Evolutionary conservation across 257 asterid genomes (phyloP), one percentile per base, ranked within the genome.

Genomic region (Nicotiana attenuata): DNA sequence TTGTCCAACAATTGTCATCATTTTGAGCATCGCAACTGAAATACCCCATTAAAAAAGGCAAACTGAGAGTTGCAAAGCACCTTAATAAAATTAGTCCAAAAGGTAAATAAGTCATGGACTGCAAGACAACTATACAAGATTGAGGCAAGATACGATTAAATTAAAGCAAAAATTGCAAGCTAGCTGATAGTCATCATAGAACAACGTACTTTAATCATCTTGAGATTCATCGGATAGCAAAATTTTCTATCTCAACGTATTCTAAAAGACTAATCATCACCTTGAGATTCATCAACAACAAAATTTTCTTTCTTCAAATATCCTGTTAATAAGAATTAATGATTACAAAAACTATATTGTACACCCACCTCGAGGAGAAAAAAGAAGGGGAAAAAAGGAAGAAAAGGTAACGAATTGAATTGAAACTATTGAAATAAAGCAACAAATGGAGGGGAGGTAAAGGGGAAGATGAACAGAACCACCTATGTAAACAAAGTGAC

Each of bases 401-500:
- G 68, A 64, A 14, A 24, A 28, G 52, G 38, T 22, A 75, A 75
- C 45, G 7, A 75, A 75, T 75, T 75, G 64, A 75, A 47, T 73
- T 26, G 63, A 16, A 73, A 50, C 63, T 50, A 75, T 2, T 16
- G 31, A 75, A 29, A 50, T 75, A 50, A 50, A 75, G 80, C 26
- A 52, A 31, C 50, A 66, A 66, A 65, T 11, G 19, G 50, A 66
- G 50, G 26, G 75, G 75, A 31, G 50, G 50, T 66, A 66, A 66
- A 31, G 17, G 26, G 45, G 45, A 75, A 75, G 10, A 75, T 50
- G 24, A 73, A 75, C 80, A 50, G 64, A 50, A 50, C 80, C 28
- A 50, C 64, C 97, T 93, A 96, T 13, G 99, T 92, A 79, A 96
- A 96, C 92, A 96, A 86, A 61, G 99, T 96, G 67, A 96, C 98